Conservation (phyloP, 192 early-diverging fungal species). For the Coemansia sp. region DNA sequence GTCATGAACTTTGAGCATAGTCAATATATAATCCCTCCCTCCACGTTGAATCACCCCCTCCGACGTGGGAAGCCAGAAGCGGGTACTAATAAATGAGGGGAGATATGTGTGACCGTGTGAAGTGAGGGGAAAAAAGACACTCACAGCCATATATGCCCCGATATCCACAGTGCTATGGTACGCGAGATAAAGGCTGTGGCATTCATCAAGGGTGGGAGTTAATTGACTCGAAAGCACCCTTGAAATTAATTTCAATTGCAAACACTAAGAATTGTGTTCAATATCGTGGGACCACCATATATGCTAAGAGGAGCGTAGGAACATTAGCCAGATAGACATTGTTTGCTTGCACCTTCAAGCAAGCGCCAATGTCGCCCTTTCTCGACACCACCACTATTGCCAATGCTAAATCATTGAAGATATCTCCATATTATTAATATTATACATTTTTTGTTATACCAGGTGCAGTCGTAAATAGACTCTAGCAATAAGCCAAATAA, state of each 20-base stretch:
- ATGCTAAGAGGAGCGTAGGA: background rate
- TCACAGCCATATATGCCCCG: background rate
- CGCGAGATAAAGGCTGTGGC: background rate
- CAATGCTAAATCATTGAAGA: background rate
- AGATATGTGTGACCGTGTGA: conserved; percentile 8
- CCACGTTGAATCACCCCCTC: background rate
- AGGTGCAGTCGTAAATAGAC: background rate
- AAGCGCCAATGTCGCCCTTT: background rate
- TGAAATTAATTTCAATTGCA: background rate
- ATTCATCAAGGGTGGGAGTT: conserved; percentile 4
- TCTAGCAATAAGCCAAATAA: background rate
- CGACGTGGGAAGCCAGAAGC: background rate
- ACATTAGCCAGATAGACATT: background rate
- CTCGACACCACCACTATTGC: background rate
- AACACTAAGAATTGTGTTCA: background rate
- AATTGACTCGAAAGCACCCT: background rate
- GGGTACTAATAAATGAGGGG: background rate
- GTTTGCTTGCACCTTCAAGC: background rate
- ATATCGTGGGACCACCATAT: conserved; percentile 6
- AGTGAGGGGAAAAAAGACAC: background rate
- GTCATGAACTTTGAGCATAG: background rate
- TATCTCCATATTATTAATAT: background rate
- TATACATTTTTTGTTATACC: background rate
- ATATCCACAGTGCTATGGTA: background rate
- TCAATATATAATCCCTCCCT: background rate